Base-by-base conservation (phyloP, 768 basidiomycete species). In the Gloeophyllum trabeum region DNA sequence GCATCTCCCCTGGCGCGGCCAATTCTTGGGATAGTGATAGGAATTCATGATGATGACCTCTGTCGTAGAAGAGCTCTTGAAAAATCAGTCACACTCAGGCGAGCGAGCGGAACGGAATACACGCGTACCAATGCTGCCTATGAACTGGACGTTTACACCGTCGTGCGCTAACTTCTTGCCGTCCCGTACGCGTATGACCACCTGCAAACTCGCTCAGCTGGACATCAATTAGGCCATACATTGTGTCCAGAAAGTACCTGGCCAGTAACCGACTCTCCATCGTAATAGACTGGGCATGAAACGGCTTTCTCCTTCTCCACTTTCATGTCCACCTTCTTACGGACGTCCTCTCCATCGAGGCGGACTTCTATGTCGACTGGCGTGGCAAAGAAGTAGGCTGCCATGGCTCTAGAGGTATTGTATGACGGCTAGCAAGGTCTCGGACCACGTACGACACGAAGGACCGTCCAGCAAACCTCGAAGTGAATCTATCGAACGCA, bases 11-110 rank as follows among this genome's bases (percentile, higher is more conserved):
- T n/a, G 91, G 91, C 0, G 89, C 81, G 2, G 93, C 91, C 20
- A 97, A 70, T 54, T 98, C 94, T 63, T 97, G 91, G 0, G 91
- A 89, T 52, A 97, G 64, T 5, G 94, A 96, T 6, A 98, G 68
- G 61, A 98, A 98, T 58, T 98, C 96, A 60, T 97, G 92, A 58
- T 98, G 94, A 59, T 97, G 94, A 2, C 94, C 93, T 18, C 93
- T 72, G 68, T 98, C 94, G 56, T 97, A 98, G 69, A 98, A 98
- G 19, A 97, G 70, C 54, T 88, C 84, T 83, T 49, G 21, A 26
- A 35, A 35, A 41, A 21, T n/a, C n/a, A n/a, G n/a, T n/a, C n/a
- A 30, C 21, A 32, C 10, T 16, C 28, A 21, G 36, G 10, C 20
- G 36, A 37, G 20, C 36, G 20, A 12, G 10, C 7, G 20, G 7